Evolutionary conservation across 1,284 basidiomycete species (phyloP).

Genomic region (Coniophora puteana): DNA sequence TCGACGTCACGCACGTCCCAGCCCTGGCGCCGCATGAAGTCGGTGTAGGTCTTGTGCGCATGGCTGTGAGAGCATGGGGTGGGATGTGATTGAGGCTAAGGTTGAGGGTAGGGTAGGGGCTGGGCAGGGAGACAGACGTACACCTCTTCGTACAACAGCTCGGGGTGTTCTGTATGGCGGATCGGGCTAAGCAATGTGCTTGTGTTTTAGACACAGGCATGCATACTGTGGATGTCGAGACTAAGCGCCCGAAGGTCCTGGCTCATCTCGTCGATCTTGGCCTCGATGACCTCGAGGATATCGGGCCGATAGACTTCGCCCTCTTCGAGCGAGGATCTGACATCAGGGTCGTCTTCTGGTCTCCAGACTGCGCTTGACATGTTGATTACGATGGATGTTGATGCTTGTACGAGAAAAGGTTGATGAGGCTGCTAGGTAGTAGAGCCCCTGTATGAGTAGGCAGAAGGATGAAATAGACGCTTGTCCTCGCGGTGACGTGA

Average conservation of each 20-base stretch:
- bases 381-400: no score
- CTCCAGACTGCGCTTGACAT: constrained; percentile 26
- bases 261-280: constrained; percentile 50
- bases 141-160: constrained; percentile 55
- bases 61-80: constrained; percentile 26
- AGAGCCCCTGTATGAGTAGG: no score
- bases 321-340: constrained; percentile 14
- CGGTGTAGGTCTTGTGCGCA: constrained; percentile 52
- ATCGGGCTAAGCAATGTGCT: neutral
- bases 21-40: constrained; percentile 54
- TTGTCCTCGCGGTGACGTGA: no score
- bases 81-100: neutral
- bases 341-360: constrained; percentile 17
- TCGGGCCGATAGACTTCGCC: constrained; percentile 30
- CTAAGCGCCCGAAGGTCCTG: constrained; percentile 55
- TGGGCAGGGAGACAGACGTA: constrained; percentile 25
- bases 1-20: constrained; percentile 57
- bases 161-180: constrained; percentile 65
- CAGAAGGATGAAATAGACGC: no score
- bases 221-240: constrained; percentile 62
- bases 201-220: no score
- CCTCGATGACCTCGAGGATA: constrained; percentile 51
- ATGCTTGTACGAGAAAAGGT: no score
- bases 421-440: no score
- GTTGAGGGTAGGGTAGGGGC: constrained; percentile 4